phyloP scores from a whole-genome alignment of 345 rosid species.

The Eutrema japonicum region DNA sequence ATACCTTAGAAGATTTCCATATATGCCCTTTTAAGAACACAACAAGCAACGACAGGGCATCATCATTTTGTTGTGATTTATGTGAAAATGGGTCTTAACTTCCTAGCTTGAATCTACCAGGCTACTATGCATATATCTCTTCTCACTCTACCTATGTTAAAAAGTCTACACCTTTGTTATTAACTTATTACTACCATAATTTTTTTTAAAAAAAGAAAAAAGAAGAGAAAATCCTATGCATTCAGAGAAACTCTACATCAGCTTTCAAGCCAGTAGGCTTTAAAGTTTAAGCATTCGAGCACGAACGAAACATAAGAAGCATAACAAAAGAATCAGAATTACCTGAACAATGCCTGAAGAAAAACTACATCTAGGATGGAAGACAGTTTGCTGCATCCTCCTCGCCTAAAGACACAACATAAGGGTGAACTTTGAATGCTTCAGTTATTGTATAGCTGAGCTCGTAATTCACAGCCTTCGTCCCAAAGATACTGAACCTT shows the following conservation, averaged over 20 bases:
- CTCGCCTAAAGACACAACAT: constrained; percentile 48
- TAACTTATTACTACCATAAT: neutral
- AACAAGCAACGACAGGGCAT: neutral
- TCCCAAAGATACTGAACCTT: constrained; percentile 79
- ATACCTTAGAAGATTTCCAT: neutral
- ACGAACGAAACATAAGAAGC: neutral
- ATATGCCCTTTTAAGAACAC: neutral
- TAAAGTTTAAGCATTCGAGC: constrained; percentile 1
- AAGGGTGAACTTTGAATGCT: constrained; percentile 52
- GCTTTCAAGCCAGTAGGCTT: neutral
- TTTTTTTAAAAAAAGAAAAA: neutral
- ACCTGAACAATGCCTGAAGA: constrained; percentile 42
- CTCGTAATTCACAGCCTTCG: constrained; percentile 70
- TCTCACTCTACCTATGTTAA: neutral
- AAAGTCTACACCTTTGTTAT: neutral
- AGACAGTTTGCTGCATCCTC: constrained; percentile 45
- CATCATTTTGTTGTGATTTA: neutral
- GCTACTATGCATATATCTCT: neutral
- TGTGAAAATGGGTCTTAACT: neutral
- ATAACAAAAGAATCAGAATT: constrained; percentile 14
- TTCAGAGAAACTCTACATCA: constrained; percentile 13
- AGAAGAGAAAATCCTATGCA: neutral
- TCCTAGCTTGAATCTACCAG: neutral
- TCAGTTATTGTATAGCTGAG: constrained; percentile 65
- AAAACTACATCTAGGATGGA: constrained; percentile 23